Conservation (phyloP, 2,329 filamentous ascomycete species). For the Tolypocladium ophioglossoides region DNA sequence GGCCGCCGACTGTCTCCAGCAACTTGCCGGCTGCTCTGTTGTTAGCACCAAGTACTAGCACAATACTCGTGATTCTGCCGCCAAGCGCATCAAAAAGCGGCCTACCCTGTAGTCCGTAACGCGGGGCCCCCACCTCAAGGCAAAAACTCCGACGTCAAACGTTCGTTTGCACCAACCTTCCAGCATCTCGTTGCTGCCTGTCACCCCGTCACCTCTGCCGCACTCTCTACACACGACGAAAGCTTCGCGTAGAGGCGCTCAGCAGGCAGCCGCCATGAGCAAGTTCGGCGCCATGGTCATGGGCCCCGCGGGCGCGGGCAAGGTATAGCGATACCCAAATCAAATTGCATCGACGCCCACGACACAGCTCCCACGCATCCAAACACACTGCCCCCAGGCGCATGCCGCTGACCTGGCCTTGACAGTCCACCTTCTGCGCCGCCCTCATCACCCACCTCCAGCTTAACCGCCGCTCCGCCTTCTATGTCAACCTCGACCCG, state of each 20-base stretch:
- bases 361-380: neutral
- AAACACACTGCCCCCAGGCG: neutral
- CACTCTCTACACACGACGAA: neutral
- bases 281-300: constrained; percentile 94
- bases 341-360: neutral
- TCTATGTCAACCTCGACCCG: constrained; percentile 97
- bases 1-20: neutral
- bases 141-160: neutral
- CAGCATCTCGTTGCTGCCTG: neutral
- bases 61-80: neutral
- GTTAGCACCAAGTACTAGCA: too few species aligned
- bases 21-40: too few species aligned
- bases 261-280: constrained; percentile 50
- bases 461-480: constrained; percentile 83
- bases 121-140: neutral
- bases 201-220: neutral
- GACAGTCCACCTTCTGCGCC: constrained; percentile 82
- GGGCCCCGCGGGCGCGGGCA: constrained; percentile 92
- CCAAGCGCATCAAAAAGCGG: too few species aligned
- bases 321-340: constrained; percentile 39
- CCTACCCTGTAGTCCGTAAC: neutral
- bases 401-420: neutral
- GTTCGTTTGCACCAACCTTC: neutral
- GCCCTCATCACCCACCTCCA: constrained; percentile 87
- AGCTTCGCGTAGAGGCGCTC: neutral